Evolutionary conservation across 306 rosid genomes (phyloP).

Genomic region (Citrullus amarus): DNA sequence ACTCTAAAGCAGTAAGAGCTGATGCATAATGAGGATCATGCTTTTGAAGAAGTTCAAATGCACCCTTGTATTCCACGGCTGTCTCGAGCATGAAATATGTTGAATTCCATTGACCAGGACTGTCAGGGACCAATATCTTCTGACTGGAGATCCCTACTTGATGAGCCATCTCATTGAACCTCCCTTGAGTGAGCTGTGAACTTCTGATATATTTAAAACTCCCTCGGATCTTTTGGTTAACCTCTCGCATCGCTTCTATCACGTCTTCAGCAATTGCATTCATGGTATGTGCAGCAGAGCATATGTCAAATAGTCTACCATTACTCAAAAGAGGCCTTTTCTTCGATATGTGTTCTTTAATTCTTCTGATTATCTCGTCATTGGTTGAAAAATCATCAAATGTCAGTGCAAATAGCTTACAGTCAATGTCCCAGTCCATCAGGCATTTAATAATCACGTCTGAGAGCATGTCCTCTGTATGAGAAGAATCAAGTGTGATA

Average conservation of each 20-base stretch:
- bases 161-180: constrained; percentile 63
- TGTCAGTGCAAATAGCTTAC: constrained; percentile 81
- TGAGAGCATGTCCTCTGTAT: constrained; percentile 81
- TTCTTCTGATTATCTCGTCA: constrained; percentile 57
- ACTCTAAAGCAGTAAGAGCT: constrained; percentile 57
- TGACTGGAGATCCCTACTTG: constrained; percentile 45
- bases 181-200: constrained; percentile 54
- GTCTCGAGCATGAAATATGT: constrained; percentile 67
- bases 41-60: constrained; percentile 52
- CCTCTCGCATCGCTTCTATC: constrained; percentile 46
- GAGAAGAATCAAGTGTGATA: constrained; percentile 71
- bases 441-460: constrained; percentile 72
- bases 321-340: constrained; percentile 57
- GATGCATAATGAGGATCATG: constrained; percentile 48
- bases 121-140: constrained; percentile 54
- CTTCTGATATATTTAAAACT: constrained; percentile 59
- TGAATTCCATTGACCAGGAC: constrained; percentile 59
- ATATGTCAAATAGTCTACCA: constrained; percentile 62
- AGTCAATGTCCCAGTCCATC: constrained; percentile 70
- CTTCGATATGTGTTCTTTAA: constrained; percentile 61
- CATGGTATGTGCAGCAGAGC: constrained; percentile 69
- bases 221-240: constrained; percentile 66
- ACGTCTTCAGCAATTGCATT: constrained; percentile 54
- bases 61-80: constrained; percentile 62
- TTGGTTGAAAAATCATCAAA: constrained; percentile 70